A percentile compares a stretch with the other conserved stretches of the same genome.
Evolutionary conservation across 129 eudicot species (phyloP).

Genomic region (Flaveria brownii): DNA sequence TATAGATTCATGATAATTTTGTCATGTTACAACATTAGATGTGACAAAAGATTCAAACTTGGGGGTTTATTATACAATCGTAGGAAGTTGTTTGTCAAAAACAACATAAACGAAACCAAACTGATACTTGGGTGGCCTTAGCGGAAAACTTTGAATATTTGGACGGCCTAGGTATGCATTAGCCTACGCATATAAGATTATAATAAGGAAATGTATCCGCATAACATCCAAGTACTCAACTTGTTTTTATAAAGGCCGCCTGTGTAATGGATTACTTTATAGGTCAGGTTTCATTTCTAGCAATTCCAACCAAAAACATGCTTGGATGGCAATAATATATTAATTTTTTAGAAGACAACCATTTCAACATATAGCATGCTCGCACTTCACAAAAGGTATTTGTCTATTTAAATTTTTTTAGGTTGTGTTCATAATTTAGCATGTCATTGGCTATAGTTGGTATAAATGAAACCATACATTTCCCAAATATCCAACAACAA

Average conservation of each 20-base stretch:
- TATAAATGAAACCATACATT: not conserved
- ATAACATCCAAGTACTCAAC: not conserved
- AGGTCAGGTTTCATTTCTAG: not conserved
- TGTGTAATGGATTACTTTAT: not conserved
- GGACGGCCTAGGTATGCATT: not conserved
- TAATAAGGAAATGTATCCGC: not conserved
- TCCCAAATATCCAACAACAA: not conserved
- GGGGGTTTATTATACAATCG: not conserved
- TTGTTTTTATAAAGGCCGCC: not conserved
- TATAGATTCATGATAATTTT: not conserved
- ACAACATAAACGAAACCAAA: not conserved
- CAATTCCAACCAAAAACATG: not conserved
- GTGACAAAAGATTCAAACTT: not conserved
- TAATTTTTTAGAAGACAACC: not conserved
- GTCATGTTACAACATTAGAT: constrained; percentile 4
- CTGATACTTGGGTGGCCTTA: not conserved
- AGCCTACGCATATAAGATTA: not conserved
- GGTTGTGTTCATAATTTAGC: not conserved
- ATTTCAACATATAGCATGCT: not conserved
- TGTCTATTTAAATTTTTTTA: not conserved
- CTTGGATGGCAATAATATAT: not conserved
- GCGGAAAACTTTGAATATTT: not conserved
- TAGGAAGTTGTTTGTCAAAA: not conserved
- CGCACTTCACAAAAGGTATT: not conserved
- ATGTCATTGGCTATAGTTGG: not conserved